phyloP scores from a whole-genome alignment of 495 filamentous ascomycete species.

The Trichoderma erinaceum region DNA sequence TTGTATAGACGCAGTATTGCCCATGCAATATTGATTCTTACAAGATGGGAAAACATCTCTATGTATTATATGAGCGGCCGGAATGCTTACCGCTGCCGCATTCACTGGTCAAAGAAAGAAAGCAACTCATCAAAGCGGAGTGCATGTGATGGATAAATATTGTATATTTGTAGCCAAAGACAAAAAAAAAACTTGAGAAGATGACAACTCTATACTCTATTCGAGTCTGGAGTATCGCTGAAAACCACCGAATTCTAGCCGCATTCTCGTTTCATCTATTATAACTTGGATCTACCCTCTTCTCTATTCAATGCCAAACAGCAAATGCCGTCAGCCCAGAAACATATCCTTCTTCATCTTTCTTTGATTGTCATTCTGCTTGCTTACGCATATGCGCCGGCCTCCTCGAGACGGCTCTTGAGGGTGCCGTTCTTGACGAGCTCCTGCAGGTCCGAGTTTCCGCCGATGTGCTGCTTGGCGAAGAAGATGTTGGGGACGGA shows the following conservation, averaged over 20 bases:
- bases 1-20: slow-evolving; percentile 31
- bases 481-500: slow-evolving; percentile 97
- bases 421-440: slow-evolving; percentile 37
- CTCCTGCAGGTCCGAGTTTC: slow-evolving; percentile 87
- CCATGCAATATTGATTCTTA: neutral
- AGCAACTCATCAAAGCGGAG: neutral
- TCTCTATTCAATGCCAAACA: neutral
- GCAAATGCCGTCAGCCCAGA: neutral
- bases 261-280: neutral
- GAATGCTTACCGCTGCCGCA: neutral
- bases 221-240: neutral
- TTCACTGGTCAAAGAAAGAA: neutral
- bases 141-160: neutral
- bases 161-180: neutral
- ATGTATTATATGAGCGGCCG: neutral
- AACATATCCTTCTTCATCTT: neutral
- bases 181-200: neutral
- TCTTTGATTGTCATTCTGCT: neutral
- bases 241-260: neutral
- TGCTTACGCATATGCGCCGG: slow-evolving; percentile 25
- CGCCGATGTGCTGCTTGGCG: slow-evolving; percentile 81
- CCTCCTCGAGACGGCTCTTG: slow-evolving; percentile 34
- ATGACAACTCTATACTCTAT: neutral
- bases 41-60: neutral
- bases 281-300: neutral